Evolutionary conservation across 2,329 filamentous ascomycete genomes (phyloP).

Genomic region (Penicillium sp.): DNA sequence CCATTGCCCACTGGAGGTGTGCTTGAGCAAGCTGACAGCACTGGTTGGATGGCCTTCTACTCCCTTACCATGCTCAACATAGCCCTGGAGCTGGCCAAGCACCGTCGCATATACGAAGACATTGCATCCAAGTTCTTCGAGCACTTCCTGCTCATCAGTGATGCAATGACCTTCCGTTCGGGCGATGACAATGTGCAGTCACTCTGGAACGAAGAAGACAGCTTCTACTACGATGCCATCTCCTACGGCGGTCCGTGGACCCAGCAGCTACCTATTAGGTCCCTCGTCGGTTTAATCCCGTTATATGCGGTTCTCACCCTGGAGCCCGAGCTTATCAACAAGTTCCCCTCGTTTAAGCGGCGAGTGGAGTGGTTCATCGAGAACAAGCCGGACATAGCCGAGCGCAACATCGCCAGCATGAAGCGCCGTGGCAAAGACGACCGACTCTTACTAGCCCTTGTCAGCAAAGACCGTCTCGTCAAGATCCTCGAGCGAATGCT

Average conservation of each 20-base stretch:
- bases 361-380: constrained; percentile 92
- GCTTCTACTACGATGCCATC: constrained; percentile 98
- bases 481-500: constrained; percentile 90
- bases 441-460: constrained; percentile 80
- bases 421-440: constrained; percentile 86
- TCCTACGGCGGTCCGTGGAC: constrained; percentile 93
- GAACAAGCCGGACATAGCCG: constrained; percentile 79
- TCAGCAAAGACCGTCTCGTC: constrained; percentile 87
- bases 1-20: constrained; percentile 90
- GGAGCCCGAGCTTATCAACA: constrained; percentile 90
- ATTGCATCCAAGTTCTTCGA: constrained; percentile 98
- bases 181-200: constrained; percentile 70
- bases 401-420: constrained; percentile 93
- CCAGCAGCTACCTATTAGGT: constrained; percentile 87
- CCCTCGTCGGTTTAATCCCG: constrained; percentile 88
- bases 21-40: constrained; percentile 94
- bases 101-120: constrained; percentile 92
- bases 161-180: constrained; percentile 87
- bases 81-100: constrained; percentile 88
- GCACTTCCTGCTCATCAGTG: constrained; percentile 96
- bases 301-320: constrained; percentile 89
- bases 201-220: constrained; percentile 90
- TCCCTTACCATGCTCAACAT: constrained; percentile 97
- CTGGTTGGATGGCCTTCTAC: constrained; percentile 99
- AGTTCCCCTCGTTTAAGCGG: constrained; percentile 89